These are phyloP conservation scores for Mortierella alpina DNA, from an alignment of 192 early-diverging fungal species.

Conservation along the genomic window DNA sequence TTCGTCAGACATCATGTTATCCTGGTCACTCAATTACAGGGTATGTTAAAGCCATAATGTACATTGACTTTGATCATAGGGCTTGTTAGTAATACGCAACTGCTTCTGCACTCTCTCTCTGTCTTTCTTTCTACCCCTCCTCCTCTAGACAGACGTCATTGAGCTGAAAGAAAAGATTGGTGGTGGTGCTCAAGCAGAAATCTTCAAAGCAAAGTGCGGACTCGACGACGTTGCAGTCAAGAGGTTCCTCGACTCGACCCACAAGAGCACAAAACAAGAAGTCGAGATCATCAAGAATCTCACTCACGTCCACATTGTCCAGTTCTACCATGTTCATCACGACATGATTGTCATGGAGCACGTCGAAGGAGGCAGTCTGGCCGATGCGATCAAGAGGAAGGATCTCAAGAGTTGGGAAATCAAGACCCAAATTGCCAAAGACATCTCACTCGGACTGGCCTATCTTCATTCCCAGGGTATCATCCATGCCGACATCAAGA, in stretches of 20 bases:
- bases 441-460: slow-evolving; percentile 24
- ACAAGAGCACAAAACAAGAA: neutral
- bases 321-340: neutral
- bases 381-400: neutral
- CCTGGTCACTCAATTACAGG: too few relatives aligned
- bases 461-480: slow-evolving; percentile 28
- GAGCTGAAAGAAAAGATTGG: slow-evolving; percentile 8
- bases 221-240: slow-evolving; percentile 10
- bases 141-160: too few relatives aligned
- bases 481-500: slow-evolving; percentile 40
- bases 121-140: too few relatives aligned
- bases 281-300: neutral
- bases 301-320: slow-evolving; percentile 10
- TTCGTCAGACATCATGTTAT: too few relatives aligned
- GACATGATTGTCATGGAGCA: too few relatives aligned
- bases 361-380: slow-evolving; percentile 7
- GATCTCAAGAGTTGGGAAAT: neutral
- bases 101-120: too few relatives aligned
- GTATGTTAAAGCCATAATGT: too few relatives aligned
- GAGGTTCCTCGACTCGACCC: neutral
- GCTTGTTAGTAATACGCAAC: too few relatives aligned
- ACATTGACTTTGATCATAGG: too few relatives aligned
- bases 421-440: neutral
- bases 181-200: slow-evolving; percentile 1
- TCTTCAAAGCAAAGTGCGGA: neutral